These are phyloP conservation scores for Cercospora zeae-maydis DNA, from an alignment of 2,329 filamentous ascomycete genomes.

Conservation along the genomic window DNA sequence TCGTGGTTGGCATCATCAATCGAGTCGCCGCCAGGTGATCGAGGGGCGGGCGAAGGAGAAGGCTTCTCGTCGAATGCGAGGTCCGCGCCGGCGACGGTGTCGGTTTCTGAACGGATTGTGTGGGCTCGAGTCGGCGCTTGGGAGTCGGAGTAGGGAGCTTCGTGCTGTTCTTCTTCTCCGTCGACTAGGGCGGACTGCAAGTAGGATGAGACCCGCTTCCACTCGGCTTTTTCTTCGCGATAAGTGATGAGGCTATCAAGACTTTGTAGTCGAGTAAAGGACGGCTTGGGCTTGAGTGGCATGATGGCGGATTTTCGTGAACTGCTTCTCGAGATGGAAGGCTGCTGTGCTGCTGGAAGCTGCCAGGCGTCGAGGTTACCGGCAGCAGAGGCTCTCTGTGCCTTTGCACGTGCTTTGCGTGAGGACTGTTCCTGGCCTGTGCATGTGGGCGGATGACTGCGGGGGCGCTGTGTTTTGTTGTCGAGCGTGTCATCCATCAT, in stretches of 20 bases:
- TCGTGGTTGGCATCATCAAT: neutral
- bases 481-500: conserved; percentile 1
- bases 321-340: conserved; percentile 20
- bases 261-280: conserved; percentile 30
- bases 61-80: conserved; percentile 10
- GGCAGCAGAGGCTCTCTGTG: conserved; percentile 9
- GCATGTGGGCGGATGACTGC: conserved; percentile 18
- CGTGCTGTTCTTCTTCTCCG: neutral
- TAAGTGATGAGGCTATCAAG: conserved; percentile 35
- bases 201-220: conserved; percentile 28
- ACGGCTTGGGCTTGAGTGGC: conserved; percentile 26
- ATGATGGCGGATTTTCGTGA: conserved; percentile 18
- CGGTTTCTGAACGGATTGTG: conserved; percentile 16
- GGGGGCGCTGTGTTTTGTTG: conserved; percentile 11
- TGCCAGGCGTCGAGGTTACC: conserved; percentile 20
- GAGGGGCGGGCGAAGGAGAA: neutral
- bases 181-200: conserved; percentile 18
- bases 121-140: conserved; percentile 10
- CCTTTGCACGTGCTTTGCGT: conserved; percentile 11
- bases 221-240: conserved; percentile 31
- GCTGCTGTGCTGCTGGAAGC: conserved; percentile 20
- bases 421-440: conserved; percentile 11
- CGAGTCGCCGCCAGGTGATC: conserved; percentile 1
- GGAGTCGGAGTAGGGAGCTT: neutral
- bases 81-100: conserved; percentile 8